Evolutionary conservation across 768 basidiomycete genomes (phyloP), one percentile per base, ranked within the genome.

Genomic region (Bullera alba): DNA sequence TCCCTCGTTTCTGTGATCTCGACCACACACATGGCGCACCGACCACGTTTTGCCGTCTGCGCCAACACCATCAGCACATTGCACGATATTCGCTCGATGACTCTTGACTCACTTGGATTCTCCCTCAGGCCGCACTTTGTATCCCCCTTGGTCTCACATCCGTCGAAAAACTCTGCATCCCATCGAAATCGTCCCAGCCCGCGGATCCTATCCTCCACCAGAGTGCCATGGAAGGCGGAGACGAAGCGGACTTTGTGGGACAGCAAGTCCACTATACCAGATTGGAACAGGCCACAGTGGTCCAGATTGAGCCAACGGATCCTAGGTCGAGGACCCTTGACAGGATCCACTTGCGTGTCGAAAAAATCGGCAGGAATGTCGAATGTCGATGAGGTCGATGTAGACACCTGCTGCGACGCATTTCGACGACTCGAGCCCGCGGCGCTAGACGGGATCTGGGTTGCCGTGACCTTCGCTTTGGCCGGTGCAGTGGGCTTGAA

Each of bases 251-350:
- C 37, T 23, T 51, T 50, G 12, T 17, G 48, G 16, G 30, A 21
- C 19, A 63, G 45, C 2, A 19, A 21, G 5, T 42, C 42, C 6
- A 48, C n/a, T 5, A 54, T 16, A 23, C 47, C 43, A 0, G 29
- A 17, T n/a, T 63, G 56, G n/a, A 67, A 48, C 4, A n/a, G 25
- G 22, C 59, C 65, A 35, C 65, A 67, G 30, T 58, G 51, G 32
- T 67, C 65, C n/a, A 64, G 25, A 44, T 53, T 56, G n/a, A 67
- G 50, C 65, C 65, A 67, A 2, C 35, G 39, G 51, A 67, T 46
- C 26, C 41, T 34, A 28, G 45, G 42, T 12, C 32, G 21, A 42
- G 23, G 58, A 5, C 12, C 15, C 19, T 10, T 35, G 21, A 10
- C 8, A 16, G 34, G 22, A 14, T 4, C 15, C 2, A 35, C 21